Evolutionary conservation across 495 filamentous ascomycete genomes (phyloP).

Genomic region (Aspergillus nanangensis): DNA sequence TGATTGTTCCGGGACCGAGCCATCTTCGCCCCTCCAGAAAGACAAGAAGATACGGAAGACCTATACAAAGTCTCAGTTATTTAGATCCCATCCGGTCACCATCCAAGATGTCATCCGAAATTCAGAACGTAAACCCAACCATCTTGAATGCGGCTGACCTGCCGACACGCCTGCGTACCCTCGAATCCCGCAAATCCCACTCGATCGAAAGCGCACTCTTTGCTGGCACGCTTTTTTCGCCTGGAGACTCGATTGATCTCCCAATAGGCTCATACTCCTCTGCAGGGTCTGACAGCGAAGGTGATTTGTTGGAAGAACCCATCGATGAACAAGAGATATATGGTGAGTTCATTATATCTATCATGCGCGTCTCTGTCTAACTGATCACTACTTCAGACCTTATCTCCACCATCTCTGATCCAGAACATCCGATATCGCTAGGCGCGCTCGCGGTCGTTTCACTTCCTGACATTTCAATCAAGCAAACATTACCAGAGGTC

Average conservation of each 20-base stretch:
- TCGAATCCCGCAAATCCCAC: conserved; percentile 38
- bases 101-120: conserved; percentile 42
- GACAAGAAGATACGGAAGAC: neutral
- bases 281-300: conserved; percentile 47
- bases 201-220: conserved; percentile 32
- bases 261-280: conserved; percentile 27
- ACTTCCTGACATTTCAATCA: conserved; percentile 82
- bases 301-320: conserved; percentile 64
- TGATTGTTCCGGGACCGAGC: too few relatives aligned
- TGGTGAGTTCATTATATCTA: too few relatives aligned
- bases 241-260: conserved; percentile 49
- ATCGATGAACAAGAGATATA: conserved; percentile 98
- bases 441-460: conserved; percentile 91
- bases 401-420: conserved; percentile 89
- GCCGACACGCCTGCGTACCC: conserved; percentile 65
- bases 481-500: conserved; percentile 51
- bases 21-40: neutral
- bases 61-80: too few relatives aligned
- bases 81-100: too few relatives aligned
- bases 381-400: too few relatives aligned
- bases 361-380: too few relatives aligned
- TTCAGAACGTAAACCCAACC: conserved; percentile 92
- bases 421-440: conserved; percentile 90
- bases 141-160: conserved; percentile 88
- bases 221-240: conserved; percentile 45